These are phyloP conservation scores for Biancaea sappan DNA, from an alignment of 306 rosid genomes.

Conservation along the genomic window DNA sequence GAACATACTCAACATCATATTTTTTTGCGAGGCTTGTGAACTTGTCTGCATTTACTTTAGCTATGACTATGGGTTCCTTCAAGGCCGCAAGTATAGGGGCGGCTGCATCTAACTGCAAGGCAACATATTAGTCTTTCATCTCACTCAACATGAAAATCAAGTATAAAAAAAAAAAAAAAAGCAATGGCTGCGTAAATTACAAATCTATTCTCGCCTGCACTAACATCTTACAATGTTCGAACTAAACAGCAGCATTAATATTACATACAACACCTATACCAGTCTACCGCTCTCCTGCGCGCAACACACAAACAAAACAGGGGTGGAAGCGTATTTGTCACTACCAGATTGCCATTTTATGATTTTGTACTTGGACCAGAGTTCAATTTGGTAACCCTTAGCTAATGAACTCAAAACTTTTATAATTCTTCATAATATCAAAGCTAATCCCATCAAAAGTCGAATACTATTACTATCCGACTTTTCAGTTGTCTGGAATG, in stretches of 20 bases:
- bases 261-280: background rate
- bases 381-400: background rate
- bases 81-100: slow-evolving; percentile 79
- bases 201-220: slow-evolving; percentile 2
- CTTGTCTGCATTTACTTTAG: slow-evolving; percentile 90
- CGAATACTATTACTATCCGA: background rate
- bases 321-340: background rate
- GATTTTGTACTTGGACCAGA: background rate
- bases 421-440: background rate
- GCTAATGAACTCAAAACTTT: background rate
- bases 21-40: slow-evolving; percentile 63
- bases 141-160: background rate
- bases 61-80: slow-evolving; percentile 77
- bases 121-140: slow-evolving; percentile 17
- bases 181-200: background rate
- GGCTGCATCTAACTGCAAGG: slow-evolving; percentile 85
- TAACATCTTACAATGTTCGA: slow-evolving; percentile 12
- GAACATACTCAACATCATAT: slow-evolving; percentile 73
- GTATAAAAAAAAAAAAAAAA: slow-evolving; percentile 23
- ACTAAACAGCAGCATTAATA: background rate
- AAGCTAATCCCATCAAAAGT: background rate
- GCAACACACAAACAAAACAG: background rate
- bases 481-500: background rate
- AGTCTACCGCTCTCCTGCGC: background rate
- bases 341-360: background rate